Percentiles rank a stretch among this genome's conserved stretches.
Conservation (phyloP, 1,284 basidiomycete species). For the Boletus smithii region DNA sequence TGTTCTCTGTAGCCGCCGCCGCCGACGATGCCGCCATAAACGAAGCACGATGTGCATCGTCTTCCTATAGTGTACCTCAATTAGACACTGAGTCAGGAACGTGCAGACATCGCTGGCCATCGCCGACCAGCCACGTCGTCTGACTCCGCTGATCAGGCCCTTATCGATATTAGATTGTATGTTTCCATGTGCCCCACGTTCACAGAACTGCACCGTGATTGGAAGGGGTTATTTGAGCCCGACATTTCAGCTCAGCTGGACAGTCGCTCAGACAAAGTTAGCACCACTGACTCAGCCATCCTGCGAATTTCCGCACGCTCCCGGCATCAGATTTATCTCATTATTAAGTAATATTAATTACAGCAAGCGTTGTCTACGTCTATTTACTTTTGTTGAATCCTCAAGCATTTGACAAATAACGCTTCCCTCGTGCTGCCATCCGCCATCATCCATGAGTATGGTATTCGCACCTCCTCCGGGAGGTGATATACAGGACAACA, state of each 20-base stretch:
- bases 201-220: constrained; percentile 3
- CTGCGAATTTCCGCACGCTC: constrained; percentile 6
- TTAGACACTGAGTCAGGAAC: constrained; percentile 18
- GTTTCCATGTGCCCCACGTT: constrained; percentile 8
- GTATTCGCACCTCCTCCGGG: constrained; percentile 27
- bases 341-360: not conserved
- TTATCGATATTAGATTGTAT: constrained; percentile 21
- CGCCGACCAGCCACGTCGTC: constrained; percentile 17
- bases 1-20: constrained; percentile 12
- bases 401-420: constrained; percentile 31
- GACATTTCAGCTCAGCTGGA: too few relatives aligned
- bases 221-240: constrained; percentile 1
- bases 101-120: constrained; percentile 23
- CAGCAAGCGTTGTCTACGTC: constrained; percentile 13
- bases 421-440: not conserved
- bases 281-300: constrained; percentile 9
- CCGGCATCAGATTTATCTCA: not conserved
- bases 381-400: constrained; percentile 31
- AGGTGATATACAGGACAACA: constrained; percentile 27
- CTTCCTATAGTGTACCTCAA: too few relatives aligned
- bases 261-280: constrained; percentile 9
- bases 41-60: not conserved
- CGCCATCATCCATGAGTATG: constrained; percentile 25
- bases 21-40: not conserved
- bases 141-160: constrained; percentile 16